Evolutionary conservation across 2,329 filamentous ascomycete genomes (phyloP), one percentile per base, ranked within the genome.

Genomic region (Elsinoe ampelina): DNA sequence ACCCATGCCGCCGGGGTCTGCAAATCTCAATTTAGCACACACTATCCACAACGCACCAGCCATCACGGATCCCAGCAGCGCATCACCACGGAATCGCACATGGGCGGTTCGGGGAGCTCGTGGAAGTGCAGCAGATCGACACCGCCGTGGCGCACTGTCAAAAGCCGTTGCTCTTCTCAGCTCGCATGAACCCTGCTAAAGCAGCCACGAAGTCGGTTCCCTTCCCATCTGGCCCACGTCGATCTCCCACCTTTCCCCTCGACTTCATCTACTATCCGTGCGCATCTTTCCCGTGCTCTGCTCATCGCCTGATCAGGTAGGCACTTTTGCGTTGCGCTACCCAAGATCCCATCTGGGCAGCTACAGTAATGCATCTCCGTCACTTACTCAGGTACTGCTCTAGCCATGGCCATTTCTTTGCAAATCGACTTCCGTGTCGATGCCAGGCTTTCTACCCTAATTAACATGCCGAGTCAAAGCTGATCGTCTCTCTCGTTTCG

Each of bases 101-200:
- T 22, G 12, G 11, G 48, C 48, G 48, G 48, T 15, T 52, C 48
- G 35, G 48, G 48, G 48, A 52, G 48, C 26, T 51, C 48, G 32
- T 52, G 32, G 48, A 39, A 52, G 48, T 52, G 48, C 34, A 52
- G 48, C 12, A 39, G 48, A 52, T 52, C 48, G 48, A 13, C 48
- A 17, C 13, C 12, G 17, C 32, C n/a, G 47, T 39, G 48, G 48
- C 35, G 48, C 26, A 32, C 48, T 52, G 48, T 52, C 48, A 52
- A 52, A 38, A 52, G 34, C 34, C 48, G 48, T 52, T 52, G 5
- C 12, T 5, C 34, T 52, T 3, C 38, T 52, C 48, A 52, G 48
- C 48, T 52, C 48, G 48, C 48, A 52, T 52, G 48, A 52, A 52
- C 48, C 48, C 48, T 52, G 48, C 30, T 26, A 52, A 39, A n/a